Evolutionary conservation across 352 stramenopile species (phyloP), one percentile per base, ranked within the genome.

Genomic region (Pythium myriotylum): DNA sequence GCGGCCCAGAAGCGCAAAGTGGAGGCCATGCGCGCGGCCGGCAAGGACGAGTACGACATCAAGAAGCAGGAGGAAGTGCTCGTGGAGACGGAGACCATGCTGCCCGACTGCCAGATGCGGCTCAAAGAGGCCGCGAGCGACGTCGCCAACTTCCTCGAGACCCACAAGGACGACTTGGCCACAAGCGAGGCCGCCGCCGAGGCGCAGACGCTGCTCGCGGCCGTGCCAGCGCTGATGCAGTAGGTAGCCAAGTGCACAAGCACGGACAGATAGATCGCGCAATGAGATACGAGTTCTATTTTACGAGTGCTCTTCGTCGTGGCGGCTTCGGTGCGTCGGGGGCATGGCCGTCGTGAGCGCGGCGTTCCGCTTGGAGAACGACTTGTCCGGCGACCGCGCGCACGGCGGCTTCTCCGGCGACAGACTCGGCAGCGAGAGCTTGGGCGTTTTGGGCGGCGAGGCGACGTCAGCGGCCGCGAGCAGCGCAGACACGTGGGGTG

Each of bases 11-110:
- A 67, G 47, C 43, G 40, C 19, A 85, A 85, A 67, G 86, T 93
- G 54, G 82, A 81, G 13, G 67, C 70, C 42, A 90, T 93, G 84
- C 81, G 84, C 54, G 53, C 54, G 14, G 80, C 83, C 19, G 24
- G 43, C 8, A 74, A 69, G 40, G 84, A 91, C 69, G 81, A 90
- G 61, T 68, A 91, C 63, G 81, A 91, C 61, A 77, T 93, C 59
- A 81, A 79, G 37, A 93, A 93, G 55, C 84, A 93, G 57, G 76
- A 91, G 55, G 81, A 93, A 52, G 84, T 93, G 59, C 73, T 91
- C 23, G 71, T 87, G 32, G 84, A 93, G 72, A 91, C 81, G 22
- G 81, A 91, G 69, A 89, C 68, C 9, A 93, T 93, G 84, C 68
- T 91, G 32, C 84, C 84, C 7, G 84, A 93, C 65, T 91, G 81